Percentiles rank a stretch among this genome's conserved stretches.
Evolutionary conservation across 805 yeast genomes (phyloP).

Genomic region (Zygoascus ofunaensis): DNA sequence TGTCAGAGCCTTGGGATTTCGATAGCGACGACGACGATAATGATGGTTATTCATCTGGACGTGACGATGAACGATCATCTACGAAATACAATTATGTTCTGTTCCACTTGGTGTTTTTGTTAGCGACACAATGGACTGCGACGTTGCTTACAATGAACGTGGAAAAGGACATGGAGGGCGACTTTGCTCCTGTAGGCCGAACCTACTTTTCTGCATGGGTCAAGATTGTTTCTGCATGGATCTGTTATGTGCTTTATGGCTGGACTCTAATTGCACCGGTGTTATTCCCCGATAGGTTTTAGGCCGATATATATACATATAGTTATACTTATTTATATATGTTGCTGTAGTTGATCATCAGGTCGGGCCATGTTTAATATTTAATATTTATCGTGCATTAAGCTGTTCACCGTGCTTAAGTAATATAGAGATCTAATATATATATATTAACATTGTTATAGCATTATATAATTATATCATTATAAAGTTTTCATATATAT

Average conservation of each 20-base stretch:
- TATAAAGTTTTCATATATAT: no score
- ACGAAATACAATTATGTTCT: constrained; percentile 79
- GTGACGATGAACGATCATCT: constrained; percentile 49
- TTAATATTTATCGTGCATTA: no score
- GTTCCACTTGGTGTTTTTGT: constrained; percentile 83
- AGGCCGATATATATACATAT: constrained; percentile 1
- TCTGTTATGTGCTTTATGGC: constrained; percentile 72
- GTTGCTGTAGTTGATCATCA: no score
- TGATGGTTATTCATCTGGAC: constrained; percentile 28
- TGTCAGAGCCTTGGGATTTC: constrained; percentile 61
- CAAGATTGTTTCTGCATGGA: constrained; percentile 85
- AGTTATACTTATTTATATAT: background rate
- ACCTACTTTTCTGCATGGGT: constrained; percentile 95
- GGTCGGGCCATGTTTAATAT: no score
- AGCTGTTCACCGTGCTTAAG: no score
- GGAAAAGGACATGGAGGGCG: constrained; percentile 71
- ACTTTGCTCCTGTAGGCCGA: constrained; percentile 92
- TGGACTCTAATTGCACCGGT: constrained; percentile 94
- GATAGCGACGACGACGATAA: constrained; percentile 32
- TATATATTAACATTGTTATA: no score
- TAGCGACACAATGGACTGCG: constrained; percentile 96
- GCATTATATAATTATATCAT: no score
- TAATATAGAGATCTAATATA: no score
- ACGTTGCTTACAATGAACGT: constrained; percentile 89
- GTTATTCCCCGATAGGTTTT: constrained; percentile 79